phyloP scores from a whole-genome alignment of 805 yeast species.

The Komagataella pseudopastoris region DNA sequence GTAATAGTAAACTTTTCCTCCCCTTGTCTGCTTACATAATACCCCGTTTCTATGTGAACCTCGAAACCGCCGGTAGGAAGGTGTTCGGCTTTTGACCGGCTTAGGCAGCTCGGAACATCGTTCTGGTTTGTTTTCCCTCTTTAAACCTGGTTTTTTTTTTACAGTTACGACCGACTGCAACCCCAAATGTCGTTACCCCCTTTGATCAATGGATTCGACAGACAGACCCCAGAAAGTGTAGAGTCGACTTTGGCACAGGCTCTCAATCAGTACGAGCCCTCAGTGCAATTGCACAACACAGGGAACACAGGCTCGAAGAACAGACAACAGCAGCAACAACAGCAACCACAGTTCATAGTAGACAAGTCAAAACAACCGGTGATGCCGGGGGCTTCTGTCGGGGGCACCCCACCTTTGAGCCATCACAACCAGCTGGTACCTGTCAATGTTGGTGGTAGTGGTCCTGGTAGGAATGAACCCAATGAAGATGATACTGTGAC shows the following conservation, averaged over 20 bases:
- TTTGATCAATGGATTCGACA: not conserved
- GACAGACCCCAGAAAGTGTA: slow-evolving; percentile 1
- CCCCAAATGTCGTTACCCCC: not conserved
- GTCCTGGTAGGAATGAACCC: not conserved
- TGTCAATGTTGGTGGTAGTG: not conserved
- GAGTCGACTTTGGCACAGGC: slow-evolving; percentile 1
- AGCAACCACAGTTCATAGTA: not conserved
- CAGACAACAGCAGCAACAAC: not conserved
- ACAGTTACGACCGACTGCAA: not conserved
- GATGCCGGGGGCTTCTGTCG: not conserved
- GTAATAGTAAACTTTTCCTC: not conserved
- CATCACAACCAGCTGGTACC: not conserved
- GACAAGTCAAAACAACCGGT: not conserved
- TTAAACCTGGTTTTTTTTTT: not conserved
- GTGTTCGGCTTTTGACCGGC: not conserved
- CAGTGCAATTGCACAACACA: not conserved
- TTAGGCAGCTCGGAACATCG: not conserved
- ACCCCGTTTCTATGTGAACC: not conserved
- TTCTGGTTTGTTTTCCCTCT: not conserved
- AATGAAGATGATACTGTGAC: not conserved
- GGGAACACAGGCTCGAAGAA: not conserved
- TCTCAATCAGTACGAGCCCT: not conserved
- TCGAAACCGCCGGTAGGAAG: not conserved
- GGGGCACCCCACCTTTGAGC: not conserved
- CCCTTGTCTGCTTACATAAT: not conserved